Conservation (phyloP, 1,139 yeast genomes). For the Meyerozyma athensensis region DNA sequence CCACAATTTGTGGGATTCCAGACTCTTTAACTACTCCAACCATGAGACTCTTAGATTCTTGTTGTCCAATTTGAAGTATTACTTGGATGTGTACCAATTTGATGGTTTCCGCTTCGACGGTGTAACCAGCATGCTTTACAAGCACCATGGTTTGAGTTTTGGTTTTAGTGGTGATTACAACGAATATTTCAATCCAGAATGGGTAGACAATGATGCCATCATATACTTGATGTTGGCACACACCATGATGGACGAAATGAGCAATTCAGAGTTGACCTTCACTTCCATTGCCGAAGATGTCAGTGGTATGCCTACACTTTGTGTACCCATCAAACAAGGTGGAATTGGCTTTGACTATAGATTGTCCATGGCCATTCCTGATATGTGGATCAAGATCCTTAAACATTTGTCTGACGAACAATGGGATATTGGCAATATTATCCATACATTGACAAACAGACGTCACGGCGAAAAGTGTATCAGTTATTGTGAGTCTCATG, state of each 20-base stretch:
- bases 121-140: conserved; percentile 87
- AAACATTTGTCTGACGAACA: conserved; percentile 83
- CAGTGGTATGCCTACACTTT: conserved; percentile 93
- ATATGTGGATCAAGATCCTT: conserved; percentile 95
- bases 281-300: conserved; percentile 95
- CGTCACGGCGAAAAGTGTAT: conserved; percentile 87
- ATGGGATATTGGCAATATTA: conserved; percentile 84
- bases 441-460: conserved; percentile 80
- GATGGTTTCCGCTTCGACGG: conserved; percentile 98
- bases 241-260: conserved; percentile 56
- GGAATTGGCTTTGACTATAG: conserved; percentile 94
- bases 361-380: conserved; percentile 96
- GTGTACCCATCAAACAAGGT: conserved; percentile 67
- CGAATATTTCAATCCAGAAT: conserved; percentile 77
- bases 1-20: conserved; percentile 93
- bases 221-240: conserved; percentile 87
- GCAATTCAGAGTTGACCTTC: conserved; percentile 40
- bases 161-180: conserved; percentile 91
- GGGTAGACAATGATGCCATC: conserved; percentile 85
- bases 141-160: conserved; percentile 87
- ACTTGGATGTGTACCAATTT: conserved; percentile 75
- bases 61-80: conserved; percentile 82
- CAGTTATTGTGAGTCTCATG: conserved; percentile 93
- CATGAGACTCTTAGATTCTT: conserved; percentile 88
- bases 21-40: conserved; percentile 84